Percentiles rank a stretch among this genome's conserved stretches.
Evolutionary conservation across 2,329 filamentous ascomycete species (phyloP).

Genomic region (Penicillium sp.): DNA sequence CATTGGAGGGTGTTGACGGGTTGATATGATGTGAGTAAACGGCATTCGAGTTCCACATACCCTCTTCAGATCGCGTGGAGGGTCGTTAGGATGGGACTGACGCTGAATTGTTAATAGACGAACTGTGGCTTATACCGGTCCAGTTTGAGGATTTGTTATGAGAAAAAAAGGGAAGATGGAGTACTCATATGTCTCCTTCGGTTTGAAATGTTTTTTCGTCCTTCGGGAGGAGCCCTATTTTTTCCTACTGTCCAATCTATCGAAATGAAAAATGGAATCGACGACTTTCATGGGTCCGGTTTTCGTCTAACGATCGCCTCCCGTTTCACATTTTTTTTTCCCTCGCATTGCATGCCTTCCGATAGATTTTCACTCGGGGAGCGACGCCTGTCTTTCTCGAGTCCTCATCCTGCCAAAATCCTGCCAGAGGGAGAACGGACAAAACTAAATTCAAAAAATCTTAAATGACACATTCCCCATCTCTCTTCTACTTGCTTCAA

Average conservation of each 20-base stretch:
- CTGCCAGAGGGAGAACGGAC: conserved; percentile 20
- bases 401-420: conserved; percentile 7
- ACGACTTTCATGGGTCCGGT: conserved; percentile 33
- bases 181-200: conserved; percentile 25
- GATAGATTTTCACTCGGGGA: conserved; percentile 23
- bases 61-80: not conserved
- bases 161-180: conserved; percentile 25
- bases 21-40: conserved; percentile 34
- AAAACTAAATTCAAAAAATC: conserved; percentile 23
- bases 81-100: not conserved
- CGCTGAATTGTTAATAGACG: conserved; percentile 20
- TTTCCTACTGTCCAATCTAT: conserved; percentile 35
- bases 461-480: conserved; percentile 13
- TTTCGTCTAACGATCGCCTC: conserved; percentile 21
- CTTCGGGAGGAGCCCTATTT: conserved; percentile 29
- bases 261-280: conserved; percentile 37
- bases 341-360: conserved; percentile 13
- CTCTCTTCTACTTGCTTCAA: conserved; percentile 6
- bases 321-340: conserved; percentile 20
- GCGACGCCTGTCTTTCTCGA: not conserved
- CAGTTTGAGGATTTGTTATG: conserved; percentile 31
- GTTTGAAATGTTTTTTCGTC: conserved; percentile 22
- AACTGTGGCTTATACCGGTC: conserved; percentile 32
- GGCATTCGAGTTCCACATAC: not conserved
- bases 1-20: conserved; percentile 37